These are phyloP conservation scores for Boeremia exigua DNA, from an alignment of 2,329 filamentous ascomycete genomes.

Conservation along the genomic window DNA sequence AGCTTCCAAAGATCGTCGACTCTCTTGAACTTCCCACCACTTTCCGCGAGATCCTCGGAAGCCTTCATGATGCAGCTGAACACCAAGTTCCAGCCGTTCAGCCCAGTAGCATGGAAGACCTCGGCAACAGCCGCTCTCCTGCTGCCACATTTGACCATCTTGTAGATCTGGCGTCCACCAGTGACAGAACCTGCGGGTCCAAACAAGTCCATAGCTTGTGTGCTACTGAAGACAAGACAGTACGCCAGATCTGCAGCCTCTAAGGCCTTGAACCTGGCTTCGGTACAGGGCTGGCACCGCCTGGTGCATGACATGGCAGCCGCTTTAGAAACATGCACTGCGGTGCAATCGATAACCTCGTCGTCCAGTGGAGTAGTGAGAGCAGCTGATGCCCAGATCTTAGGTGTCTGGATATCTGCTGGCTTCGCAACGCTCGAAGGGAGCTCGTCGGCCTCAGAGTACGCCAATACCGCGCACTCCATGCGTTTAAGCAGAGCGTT, in stretches of 20 bases:
- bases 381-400: constrained; percentile 39
- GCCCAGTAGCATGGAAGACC: constrained; percentile 36
- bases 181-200: constrained; percentile 16
- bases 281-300: constrained; percentile 34
- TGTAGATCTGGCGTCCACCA: constrained; percentile 36
- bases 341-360: constrained; percentile 34
- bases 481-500: constrained; percentile 21
- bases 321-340: constrained; percentile 20
- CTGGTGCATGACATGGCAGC: constrained; percentile 12
- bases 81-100: constrained; percentile 40
- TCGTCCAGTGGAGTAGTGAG: constrained; percentile 39
- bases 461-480: constrained; percentile 3
- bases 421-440: constrained; percentile 24
- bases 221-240: constrained; percentile 34
- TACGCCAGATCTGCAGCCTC: constrained; percentile 29
- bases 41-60: constrained; percentile 31
- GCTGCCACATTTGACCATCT: constrained; percentile 40
- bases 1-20: constrained; percentile 37
- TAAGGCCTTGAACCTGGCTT: constrained; percentile 35
- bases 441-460: constrained; percentile 18
- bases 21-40: constrained; percentile 22
- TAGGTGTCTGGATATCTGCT: constrained; percentile 8
- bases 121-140: constrained; percentile 40
- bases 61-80: constrained; percentile 41
- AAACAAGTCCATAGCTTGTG: constrained; percentile 26